Base-by-base conservation (phyloP, 2,329 filamentous ascomycete species). In the Atkinsonella texensis region DNA sequence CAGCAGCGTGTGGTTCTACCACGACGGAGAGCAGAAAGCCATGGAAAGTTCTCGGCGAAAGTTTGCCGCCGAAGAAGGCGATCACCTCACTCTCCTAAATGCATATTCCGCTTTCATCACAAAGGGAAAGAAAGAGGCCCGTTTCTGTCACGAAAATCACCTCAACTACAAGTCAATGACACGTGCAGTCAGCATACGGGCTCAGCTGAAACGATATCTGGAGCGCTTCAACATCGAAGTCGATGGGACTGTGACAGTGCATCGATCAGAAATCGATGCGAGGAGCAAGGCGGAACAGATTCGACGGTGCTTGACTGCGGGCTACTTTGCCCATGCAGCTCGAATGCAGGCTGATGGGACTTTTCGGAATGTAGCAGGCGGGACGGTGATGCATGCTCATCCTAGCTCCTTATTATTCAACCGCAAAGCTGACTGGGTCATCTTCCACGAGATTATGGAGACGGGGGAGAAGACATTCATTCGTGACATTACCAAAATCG, bases 321-420 rank as follows among this genome's bases (percentile, higher is more conserved):
- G 91, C 0, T 97, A 89, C 68, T 98, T 97, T 68, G 85, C 89
- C 1, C 89, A 97, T 65, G 90, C 89, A 4, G 93, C 93, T 44
- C 83, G 84, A 63, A 96, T 97, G 90, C 88, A 94, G 66, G 78
- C 87, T 0, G 91, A 97, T 71, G 93, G 93, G 13, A 90, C 81
- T 4, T 96, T 95, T 65, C 81, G 80, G 59, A 91, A 88, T 48
- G 83, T 95, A n/a, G 83, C 84, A 54, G 89, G 89, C 32, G 82
- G 81, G 40, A 85, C 84, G 48, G 79, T 82, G 4, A 73, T 97
- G 50, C 80, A 95, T 71, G 89, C 89, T 20, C 93, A 98, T 68
- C 93, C 93, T 0, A 95, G 82, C 62, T 94, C 87, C 40, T 70
- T 97, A 58, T 89, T 97, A 82, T 97, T 97, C 73, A 95, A 95